A percentile compares a stretch with the other conserved stretches of the same genome.
Evolutionary conservation across 305 asterid genomes (phyloP).

Genomic region (Lippia alba): DNA sequence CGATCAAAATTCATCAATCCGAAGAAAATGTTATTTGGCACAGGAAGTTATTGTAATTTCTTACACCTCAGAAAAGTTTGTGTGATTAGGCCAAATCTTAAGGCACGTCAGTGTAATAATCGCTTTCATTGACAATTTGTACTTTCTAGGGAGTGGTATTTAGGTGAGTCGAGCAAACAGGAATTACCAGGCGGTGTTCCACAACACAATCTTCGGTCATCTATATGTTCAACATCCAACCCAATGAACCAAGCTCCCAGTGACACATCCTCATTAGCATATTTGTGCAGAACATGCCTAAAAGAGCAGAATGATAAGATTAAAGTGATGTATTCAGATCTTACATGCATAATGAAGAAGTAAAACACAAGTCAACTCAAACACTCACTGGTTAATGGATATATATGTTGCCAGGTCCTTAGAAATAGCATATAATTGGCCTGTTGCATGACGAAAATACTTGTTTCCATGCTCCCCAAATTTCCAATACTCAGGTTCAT

Average conservation of each 20-base stretch:
- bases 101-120: too few species aligned
- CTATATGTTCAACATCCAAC: conserved; percentile 93
- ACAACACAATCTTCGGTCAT: conserved; percentile 89
- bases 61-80: too few species aligned
- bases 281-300: conserved; percentile 86
- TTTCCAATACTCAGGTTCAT: conserved; percentile 97
- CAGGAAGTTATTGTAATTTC: too few species aligned
- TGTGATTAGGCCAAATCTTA: too few species aligned
- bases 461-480: conserved; percentile 94
- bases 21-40: too few species aligned
- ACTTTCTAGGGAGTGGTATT: background rate
- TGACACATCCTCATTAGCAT: conserved; percentile 90
- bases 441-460: conserved; percentile 96
- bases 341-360: background rate
- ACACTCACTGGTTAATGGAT: conserved; percentile 75
- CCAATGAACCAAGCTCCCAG: conserved; percentile 95
- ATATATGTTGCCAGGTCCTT: conserved; percentile 87
- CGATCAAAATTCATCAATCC: too few species aligned
- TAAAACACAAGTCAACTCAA: conserved; percentile 12
- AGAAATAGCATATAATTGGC: conserved; percentile 90
- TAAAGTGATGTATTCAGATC: background rate
- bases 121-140: background rate
- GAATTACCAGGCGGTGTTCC: conserved; percentile 96
- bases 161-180: conserved; percentile 9
- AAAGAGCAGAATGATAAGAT: conserved; percentile 11